Percentiles rank a stretch among this genome's conserved stretches.
Conservation (phyloP, 352 stramenopile species). For the Blastocystis sp. region DNA sequence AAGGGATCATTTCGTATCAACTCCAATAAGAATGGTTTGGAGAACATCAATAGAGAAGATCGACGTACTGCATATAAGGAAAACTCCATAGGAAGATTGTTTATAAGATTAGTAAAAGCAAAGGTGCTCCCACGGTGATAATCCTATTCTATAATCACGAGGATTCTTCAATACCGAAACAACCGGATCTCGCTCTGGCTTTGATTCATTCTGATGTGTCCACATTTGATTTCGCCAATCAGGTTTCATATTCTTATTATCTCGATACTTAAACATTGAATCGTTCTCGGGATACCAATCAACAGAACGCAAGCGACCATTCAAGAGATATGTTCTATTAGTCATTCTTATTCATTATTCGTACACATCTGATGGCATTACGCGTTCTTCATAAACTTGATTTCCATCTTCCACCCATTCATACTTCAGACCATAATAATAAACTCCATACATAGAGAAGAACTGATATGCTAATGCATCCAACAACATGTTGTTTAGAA, state of each 20-base stretch:
- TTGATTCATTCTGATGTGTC: constrained; percentile 3
- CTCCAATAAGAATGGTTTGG: constrained; percentile 3
- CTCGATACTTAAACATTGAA: not conserved
- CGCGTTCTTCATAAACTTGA: constrained; percentile 4
- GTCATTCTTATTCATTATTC: not conserved
- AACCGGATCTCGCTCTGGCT: not conserved
- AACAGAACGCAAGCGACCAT: constrained; percentile 38
- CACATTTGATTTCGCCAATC: constrained; percentile 57
- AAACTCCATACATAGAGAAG: constrained; percentile 19
- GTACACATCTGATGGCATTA: constrained; percentile 14
- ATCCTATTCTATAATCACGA: not conserved
- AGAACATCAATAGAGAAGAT: constrained; percentile 32
- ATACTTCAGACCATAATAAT: constrained; percentile 54
- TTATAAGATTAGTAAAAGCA: constrained; percentile 21
- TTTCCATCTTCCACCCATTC: constrained; percentile 1
- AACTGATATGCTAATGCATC: constrained; percentile 17
- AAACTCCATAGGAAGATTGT: constrained; percentile 22
- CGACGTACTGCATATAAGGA: constrained; percentile 53
- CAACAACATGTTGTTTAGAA: constrained; percentile 6
- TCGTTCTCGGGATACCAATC: not conserved
- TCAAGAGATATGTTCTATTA: constrained; percentile 8
- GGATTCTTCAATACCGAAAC: not conserved
- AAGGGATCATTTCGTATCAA: constrained; percentile 33
- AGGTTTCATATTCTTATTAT: constrained; percentile 46
- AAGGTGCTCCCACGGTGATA: constrained; percentile 1